Evolutionary conservation across 164 flowering plant species (phyloP), one percentile per base, ranked within the genome.

Genomic region (Vitis rotundifolia): DNA sequence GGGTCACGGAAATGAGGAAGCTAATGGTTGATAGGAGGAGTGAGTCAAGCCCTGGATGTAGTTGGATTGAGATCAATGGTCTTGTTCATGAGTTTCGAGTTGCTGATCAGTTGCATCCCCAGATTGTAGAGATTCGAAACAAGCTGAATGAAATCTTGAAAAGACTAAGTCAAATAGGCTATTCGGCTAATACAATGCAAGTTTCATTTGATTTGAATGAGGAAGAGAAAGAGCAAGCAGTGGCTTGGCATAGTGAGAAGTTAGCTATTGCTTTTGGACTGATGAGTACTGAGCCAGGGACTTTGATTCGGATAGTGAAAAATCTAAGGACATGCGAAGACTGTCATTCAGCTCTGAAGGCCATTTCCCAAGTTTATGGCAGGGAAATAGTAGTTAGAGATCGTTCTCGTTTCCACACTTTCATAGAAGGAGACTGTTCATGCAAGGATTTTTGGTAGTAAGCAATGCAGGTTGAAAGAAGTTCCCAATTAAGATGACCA

Each of bases 191-290:
- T 53, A 78, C 75, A 51, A 73, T 54, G 68, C 82, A 64, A 15
- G 86, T 78, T 48, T 75, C 82, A 48, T 88, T 84, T 77, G 89
- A 85, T 63, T 70, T 85, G 66, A 77, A 73, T 61, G 83, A 86
- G 68, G 86, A 81, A 74, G 89, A 84, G 59, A 86, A 77, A 75
- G 78, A 82, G 71, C 75, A 82, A 73, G 87, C 89, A 18, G 67
- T 83, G 48, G 69, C 81, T 53, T 81, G 73, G 78, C 88, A 83
- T 56, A 83, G 86, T 72, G 91, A 89, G 76, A 87, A 87, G 83
- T 61, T 89, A 68, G 87, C 85, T 8, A 44, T 89, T 73, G 86
- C 89, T 28, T 89, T 86, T 70, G 88, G 81, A 9, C 56, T 84
- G 70, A 64, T 87, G 74, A 77, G 70, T 71, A 83, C 86, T 11